Conservation (phyloP, 2,329 filamentous ascomycete genomes). For the Aspergillus latus region DNA sequence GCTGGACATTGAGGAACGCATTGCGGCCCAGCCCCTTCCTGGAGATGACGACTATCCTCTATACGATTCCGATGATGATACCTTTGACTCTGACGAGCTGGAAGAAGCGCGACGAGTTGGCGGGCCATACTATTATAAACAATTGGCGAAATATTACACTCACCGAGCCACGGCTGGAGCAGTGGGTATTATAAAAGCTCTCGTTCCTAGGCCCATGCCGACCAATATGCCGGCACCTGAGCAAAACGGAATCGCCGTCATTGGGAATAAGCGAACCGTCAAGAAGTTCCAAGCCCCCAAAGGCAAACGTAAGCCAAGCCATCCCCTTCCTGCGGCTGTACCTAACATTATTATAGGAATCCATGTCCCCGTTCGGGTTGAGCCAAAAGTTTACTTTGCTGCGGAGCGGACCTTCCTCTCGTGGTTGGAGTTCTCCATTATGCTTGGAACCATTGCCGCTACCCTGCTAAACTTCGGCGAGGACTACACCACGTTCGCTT, state of each 20-base stretch:
- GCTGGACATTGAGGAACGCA: slow-evolving; percentile 81
- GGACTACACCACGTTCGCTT: slow-evolving; percentile 62
- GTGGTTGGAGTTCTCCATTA: slow-evolving; percentile 97
- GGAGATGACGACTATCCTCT: slow-evolving; percentile 73
- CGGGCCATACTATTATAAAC: slow-evolving; percentile 71
- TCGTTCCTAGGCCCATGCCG: slow-evolving; percentile 53
- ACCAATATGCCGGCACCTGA: slow-evolving; percentile 41
- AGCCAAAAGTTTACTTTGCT: slow-evolving; percentile 97
- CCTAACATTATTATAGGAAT: slow-evolving; percentile 62
- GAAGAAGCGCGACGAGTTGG: slow-evolving; percentile 76
- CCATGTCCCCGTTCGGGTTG: slow-evolving; percentile 90
- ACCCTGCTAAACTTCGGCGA: slow-evolving; percentile 78
- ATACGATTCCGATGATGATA: slow-evolving; percentile 88
- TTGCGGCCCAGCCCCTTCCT: slow-evolving; percentile 59
- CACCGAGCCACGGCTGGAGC: slow-evolving; percentile 49
- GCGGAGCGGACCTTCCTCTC: slow-evolving; percentile 93
- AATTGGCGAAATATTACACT: slow-evolving; percentile 56
- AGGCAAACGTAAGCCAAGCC: slow-evolving; percentile 50
- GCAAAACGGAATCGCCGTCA: slow-evolving; percentile 38
- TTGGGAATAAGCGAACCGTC: slow-evolving; percentile 48
- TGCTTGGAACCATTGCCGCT: slow-evolving; percentile 83
- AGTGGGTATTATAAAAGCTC: slow-evolving; percentile 47
- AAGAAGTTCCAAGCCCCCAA: slow-evolving; percentile 59
- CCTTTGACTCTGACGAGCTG: slow-evolving; percentile 70
- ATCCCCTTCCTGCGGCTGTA: not conserved